Evolutionary conservation across 192 early-diverging fungal genomes (phyloP).

Genomic region (Umbelopsis sp.): DNA sequence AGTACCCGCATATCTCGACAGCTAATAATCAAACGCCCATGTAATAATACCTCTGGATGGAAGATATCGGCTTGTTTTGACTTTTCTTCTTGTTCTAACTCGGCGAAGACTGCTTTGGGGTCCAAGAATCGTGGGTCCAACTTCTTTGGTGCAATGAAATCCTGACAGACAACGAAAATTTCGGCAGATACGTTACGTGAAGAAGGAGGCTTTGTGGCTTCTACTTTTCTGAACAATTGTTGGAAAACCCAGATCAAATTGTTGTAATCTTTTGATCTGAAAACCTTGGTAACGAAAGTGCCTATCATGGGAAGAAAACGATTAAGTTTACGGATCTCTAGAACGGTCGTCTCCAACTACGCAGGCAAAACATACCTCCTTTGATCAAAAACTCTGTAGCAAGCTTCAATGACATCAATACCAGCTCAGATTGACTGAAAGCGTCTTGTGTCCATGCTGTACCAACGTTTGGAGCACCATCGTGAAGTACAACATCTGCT

Average conservation of each 20-base stretch:
- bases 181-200: constrained; percentile 99
- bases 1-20: background rate
- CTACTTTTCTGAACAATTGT: constrained; percentile 93
- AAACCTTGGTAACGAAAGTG: constrained; percentile 97
- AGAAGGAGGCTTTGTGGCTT: constrained; percentile 97
- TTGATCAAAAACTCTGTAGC: constrained; percentile 90
- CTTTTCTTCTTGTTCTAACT: constrained; percentile 68
- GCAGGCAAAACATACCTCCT: constrained; percentile 59
- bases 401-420: constrained; percentile 89
- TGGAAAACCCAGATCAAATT: constrained; percentile 98
- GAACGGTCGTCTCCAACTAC: background rate
- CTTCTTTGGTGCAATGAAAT: constrained; percentile 91
- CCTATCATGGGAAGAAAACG: constrained; percentile 16
- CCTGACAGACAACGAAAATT: constrained; percentile 98
- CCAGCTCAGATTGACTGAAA: constrained; percentile 92
- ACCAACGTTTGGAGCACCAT: constrained; percentile 99
- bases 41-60: constrained; percentile 67
- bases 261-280: constrained; percentile 99
- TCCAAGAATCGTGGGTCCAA: constrained; percentile 94
- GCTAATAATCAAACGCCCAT: too few species aligned
- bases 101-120: constrained; percentile 92
- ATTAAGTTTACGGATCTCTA: too few species aligned
- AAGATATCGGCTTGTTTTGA: constrained; percentile 73
- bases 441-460: constrained; percentile 96
- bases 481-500: constrained; percentile 97